Conservation (phyloP, 1,139 yeast genomes). For the Schwanniomyces etchellsii region DNA sequence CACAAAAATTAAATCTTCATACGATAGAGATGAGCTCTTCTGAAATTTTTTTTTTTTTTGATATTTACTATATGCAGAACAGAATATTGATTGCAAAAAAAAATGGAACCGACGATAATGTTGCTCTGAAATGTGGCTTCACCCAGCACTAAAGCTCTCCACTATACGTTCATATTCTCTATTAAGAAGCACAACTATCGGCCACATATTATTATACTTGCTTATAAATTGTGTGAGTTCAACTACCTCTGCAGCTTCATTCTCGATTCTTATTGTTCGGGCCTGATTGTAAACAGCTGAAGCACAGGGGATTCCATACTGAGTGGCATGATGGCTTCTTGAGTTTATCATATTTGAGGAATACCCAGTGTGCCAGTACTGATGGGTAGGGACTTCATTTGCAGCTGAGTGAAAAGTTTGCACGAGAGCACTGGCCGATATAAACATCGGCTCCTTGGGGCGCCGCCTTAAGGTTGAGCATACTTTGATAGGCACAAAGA, state of each 20-base stretch:
- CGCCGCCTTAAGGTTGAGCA: too few species aligned
- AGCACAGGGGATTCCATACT: background rate
- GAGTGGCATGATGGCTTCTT: too few species aligned
- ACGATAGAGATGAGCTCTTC: conserved; percentile 5
- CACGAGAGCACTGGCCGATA: conserved; percentile 1
- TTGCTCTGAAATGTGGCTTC: too few species aligned
- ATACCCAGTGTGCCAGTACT: too few species aligned
- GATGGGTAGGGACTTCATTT: too few species aligned
- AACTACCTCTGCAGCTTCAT: too few species aligned
- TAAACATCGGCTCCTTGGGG: background rate
- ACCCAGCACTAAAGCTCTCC: too few species aligned
- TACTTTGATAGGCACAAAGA: conserved; percentile 12
- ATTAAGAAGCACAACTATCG: conserved; percentile 15
- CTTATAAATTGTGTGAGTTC: conserved; percentile 9
- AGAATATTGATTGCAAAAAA: background rate
- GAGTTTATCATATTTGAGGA: too few species aligned
- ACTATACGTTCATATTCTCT: conserved; percentile 9
- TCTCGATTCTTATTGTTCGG: too few species aligned
- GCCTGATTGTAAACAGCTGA: background rate
- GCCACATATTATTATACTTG: conserved; percentile 21
- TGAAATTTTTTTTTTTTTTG: conserved; percentile 4
- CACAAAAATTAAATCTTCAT: conserved; percentile 1
- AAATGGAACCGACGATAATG: too few species aligned
- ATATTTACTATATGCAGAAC: conserved; percentile 3
- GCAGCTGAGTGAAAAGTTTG: background rate